phyloP scores from a whole-genome alignment of 23 red algal genomes.

The Gracilaria vermiculophylla region DNA sequence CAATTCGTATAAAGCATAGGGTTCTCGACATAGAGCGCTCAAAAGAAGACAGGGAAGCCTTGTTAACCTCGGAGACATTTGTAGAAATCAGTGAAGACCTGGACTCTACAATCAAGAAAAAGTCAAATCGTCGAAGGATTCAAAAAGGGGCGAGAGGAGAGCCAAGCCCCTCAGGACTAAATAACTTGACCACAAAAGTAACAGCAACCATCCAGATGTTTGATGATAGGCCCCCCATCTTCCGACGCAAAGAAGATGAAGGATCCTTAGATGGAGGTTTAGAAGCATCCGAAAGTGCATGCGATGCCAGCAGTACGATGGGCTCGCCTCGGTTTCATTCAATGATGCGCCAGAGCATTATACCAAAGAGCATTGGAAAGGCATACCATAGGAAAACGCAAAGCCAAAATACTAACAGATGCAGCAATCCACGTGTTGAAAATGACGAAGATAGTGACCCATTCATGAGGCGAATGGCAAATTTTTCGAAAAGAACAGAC shows the following conservation, averaged over 20 bases:
- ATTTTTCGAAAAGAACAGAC: constrained; percentile 13
- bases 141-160: constrained; percentile 8
- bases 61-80: background rate
- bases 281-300: background rate
- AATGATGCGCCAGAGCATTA: background rate
- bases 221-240: constrained; percentile 37
- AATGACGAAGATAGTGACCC: background rate
- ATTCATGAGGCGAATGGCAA: constrained; percentile 14
- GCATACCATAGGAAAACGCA: background rate
- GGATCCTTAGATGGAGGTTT: background rate
- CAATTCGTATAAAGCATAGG: background rate
- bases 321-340: background rate
- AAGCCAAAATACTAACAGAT: background rate
- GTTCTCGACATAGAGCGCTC: background rate
- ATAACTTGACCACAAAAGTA: constrained; percentile 12
- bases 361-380: constrained; percentile 2
- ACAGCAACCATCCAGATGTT: constrained; percentile 42
- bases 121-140: background rate
- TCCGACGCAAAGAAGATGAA: constrained; percentile 14
- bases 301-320: background rate
- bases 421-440: background rate
- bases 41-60: background rate
- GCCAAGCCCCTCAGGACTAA: background rate
- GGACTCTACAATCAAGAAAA: background rate
- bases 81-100: background rate